Conservation (phyloP, 805 yeast genomes). For the Zygosaccharomyces rouxii region DNA sequence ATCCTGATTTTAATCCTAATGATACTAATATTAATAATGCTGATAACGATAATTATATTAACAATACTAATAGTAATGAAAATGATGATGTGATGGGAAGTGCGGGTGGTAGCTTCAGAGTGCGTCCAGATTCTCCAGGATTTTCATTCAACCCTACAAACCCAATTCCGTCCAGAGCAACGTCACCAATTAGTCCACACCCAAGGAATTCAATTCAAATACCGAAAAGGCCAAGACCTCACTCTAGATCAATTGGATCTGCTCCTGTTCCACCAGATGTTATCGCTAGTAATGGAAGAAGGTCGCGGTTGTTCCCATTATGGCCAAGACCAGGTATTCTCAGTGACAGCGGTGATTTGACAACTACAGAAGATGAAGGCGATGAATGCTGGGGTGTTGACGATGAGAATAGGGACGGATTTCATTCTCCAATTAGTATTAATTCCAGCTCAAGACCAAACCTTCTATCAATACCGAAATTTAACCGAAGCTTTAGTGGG, state of each 20-base stretch:
- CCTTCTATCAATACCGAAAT: slow-evolving; percentile 16
- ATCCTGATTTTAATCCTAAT: not conserved
- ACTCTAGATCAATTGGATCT: slow-evolving; percentile 33
- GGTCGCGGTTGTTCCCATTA: slow-evolving; percentile 31
- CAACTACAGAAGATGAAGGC: slow-evolving; percentile 31
- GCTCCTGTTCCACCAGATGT: slow-evolving; percentile 33
- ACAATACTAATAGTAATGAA: not conserved
- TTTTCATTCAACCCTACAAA: not conserved
- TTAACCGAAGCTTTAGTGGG: slow-evolving; percentile 22
- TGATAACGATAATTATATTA: not conserved
- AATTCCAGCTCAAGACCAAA: slow-evolving; percentile 17
- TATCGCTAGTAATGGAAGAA: slow-evolving; percentile 27
- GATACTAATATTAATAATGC: not conserved
- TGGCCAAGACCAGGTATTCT: slow-evolving; percentile 29
- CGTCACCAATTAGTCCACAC: slow-evolving; percentile 5
- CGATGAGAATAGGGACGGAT: slow-evolving; percentile 20
- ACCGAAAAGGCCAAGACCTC: slow-evolving; percentile 27
- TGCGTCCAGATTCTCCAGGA: not conserved
- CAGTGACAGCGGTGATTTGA: slow-evolving; percentile 31
- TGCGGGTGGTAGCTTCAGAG: not conserved
- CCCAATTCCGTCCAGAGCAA: slow-evolving; percentile 2
- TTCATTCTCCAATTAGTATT: slow-evolving; percentile 17
- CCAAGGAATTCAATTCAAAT: slow-evolving; percentile 8
- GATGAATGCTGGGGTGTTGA: slow-evolving; percentile 25
- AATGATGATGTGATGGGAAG: not conserved